These are phyloP conservation scores for Monosporozyma servazzii DNA, from an alignment of 805 yeast genomes.

Conservation along the genomic window DNA sequence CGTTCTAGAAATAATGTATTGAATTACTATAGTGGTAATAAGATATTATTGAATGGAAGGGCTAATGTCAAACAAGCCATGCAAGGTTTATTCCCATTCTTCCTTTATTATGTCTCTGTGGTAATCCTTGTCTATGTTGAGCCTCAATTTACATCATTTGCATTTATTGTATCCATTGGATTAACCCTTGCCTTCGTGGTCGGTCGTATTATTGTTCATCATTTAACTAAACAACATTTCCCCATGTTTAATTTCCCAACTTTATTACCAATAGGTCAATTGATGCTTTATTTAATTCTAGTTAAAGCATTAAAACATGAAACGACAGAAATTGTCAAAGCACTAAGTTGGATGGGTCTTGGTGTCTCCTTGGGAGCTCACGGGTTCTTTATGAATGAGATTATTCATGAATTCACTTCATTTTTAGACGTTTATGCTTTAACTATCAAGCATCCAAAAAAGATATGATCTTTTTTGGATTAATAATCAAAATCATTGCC, in stretches of 20 bases:
- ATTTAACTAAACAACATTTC: constrained; percentile 69
- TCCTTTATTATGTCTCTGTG: constrained; percentile 42
- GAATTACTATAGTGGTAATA: constrained; percentile 34
- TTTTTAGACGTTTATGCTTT: constrained; percentile 82
- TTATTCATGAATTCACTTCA: constrained; percentile 68
- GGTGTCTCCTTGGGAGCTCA: constrained; percentile 62
- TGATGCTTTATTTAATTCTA: constrained; percentile 22
- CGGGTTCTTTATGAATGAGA: constrained; percentile 62
- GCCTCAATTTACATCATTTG: constrained; percentile 42
- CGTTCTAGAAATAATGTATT: constrained; percentile 59
- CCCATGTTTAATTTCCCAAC: constrained; percentile 67
- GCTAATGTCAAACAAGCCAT: constrained; percentile 32
- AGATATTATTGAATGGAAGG: constrained; percentile 12
- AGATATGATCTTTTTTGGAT: neutral
- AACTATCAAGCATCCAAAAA: constrained; percentile 67
- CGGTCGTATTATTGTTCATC: constrained; percentile 85
- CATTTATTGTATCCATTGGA: constrained; percentile 63
- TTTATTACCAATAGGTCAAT: constrained; percentile 51
- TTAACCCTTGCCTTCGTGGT: constrained; percentile 72
- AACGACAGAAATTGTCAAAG: constrained; percentile 36
- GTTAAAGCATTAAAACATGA: constrained; percentile 25
- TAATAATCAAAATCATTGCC: neutral
- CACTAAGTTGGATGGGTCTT: constrained; percentile 55
- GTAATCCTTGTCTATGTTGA: constrained; percentile 39
- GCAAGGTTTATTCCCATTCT: constrained; percentile 60